Conservation (phyloP, 495 filamentous ascomycete genomes). For the Hypoxylon fragiforme region DNA sequence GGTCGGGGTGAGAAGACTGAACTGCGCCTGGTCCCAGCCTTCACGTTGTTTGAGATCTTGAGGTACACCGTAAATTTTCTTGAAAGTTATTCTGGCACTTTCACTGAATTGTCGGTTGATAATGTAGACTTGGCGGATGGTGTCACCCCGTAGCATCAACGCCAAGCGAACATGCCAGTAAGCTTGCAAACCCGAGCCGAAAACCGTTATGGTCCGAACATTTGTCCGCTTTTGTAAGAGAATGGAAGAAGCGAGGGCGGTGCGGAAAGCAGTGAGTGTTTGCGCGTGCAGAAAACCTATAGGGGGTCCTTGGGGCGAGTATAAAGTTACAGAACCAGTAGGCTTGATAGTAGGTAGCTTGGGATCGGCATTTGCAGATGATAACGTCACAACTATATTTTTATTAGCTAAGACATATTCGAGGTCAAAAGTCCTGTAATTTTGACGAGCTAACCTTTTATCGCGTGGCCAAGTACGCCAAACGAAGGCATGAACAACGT, state of each 20-base stretch:
- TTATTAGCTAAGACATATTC: slow-evolving; percentile 14
- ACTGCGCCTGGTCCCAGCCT: slow-evolving; percentile 61
- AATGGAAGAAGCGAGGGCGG: slow-evolving; percentile 77
- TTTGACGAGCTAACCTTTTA: slow-evolving; percentile 48
- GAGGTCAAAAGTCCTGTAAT: not conserved
- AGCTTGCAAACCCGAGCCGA: slow-evolving; percentile 89
- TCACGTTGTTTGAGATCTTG: slow-evolving; percentile 56
- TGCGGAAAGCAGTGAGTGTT: slow-evolving; percentile 90
- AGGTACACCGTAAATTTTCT: slow-evolving; percentile 58
- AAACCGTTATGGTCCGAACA: slow-evolving; percentile 75
- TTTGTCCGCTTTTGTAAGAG: slow-evolving; percentile 70
- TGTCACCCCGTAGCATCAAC: slow-evolving; percentile 69
- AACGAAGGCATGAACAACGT: slow-evolving; percentile 92
- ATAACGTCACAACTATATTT: slow-evolving; percentile 43
- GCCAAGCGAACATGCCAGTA: slow-evolving; percentile 91
- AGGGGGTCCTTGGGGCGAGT: slow-evolving; percentile 65
- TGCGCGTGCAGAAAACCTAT: slow-evolving; percentile 81
- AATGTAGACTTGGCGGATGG: slow-evolving; percentile 77
- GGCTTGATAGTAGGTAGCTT: slow-evolving; percentile 59
- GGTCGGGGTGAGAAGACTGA: slow-evolving; percentile 68
- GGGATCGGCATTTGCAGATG: slow-evolving; percentile 28
- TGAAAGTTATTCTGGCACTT: slow-evolving; percentile 58
- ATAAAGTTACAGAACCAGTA: slow-evolving; percentile 75
- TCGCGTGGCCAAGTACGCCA: slow-evolving; percentile 48
- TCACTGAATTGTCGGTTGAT: slow-evolving; percentile 68